A percentile compares a stretch with the other conserved stretches of the same genome.
These are phyloP conservation scores for Daldinia grandis DNA, from an alignment of 495 filamentous ascomycete genomes.

Conservation along the genomic window DNA sequence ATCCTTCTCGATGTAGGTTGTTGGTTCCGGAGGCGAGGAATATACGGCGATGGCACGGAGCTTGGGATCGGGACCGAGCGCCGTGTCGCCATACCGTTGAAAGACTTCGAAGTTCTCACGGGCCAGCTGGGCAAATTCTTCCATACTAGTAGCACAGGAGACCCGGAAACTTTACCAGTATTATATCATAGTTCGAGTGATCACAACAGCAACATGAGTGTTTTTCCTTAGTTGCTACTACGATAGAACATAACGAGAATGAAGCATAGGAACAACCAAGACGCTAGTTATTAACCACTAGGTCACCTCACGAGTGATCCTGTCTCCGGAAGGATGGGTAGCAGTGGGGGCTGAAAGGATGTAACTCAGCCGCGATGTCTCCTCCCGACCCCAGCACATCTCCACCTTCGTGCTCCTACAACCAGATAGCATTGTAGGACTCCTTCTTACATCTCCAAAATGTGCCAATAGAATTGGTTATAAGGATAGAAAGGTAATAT, in stretches of 20 bases:
- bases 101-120: slow-evolving; percentile 40
- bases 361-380: neutral
- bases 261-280: neutral
- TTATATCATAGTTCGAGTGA: slow-evolving; percentile 3
- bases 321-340: neutral
- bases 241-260: neutral
- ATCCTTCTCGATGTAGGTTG: slow-evolving; percentile 25
- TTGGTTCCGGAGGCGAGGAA: slow-evolving; percentile 11
- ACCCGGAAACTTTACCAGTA: slow-evolving; percentile 19
- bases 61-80: slow-evolving; percentile 26
- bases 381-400: neutral
- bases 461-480: neutral
- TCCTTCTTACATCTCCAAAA: neutral
- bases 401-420: neutral
- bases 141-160: slow-evolving; percentile 24
- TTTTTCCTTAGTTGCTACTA: neutral
- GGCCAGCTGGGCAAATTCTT: slow-evolving; percentile 37
- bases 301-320: neutral
- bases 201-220: neutral
- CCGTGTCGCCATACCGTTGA: slow-evolving; percentile 28
- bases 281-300: neutral
- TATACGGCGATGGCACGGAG: slow-evolving; percentile 25
- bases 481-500: neutral
- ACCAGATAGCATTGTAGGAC: neutral
- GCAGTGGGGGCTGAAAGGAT: slow-evolving; percentile 1